Conservation (phyloP, 768 basidiomycete species). For the Boletellus sp. region DNA sequence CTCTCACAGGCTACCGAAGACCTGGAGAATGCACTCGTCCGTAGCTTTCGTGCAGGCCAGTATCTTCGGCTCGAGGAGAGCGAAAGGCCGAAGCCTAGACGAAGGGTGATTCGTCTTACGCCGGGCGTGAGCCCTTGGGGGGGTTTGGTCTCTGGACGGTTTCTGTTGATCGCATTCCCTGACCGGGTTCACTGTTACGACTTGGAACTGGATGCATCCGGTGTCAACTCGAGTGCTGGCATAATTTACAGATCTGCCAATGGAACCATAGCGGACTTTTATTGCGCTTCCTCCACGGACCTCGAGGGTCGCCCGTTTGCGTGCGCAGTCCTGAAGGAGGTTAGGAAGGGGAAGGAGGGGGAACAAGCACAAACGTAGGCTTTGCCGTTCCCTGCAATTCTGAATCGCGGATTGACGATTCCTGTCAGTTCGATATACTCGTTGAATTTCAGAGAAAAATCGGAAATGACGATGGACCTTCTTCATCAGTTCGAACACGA, state of each 20-base stretch:
- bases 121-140: neutral
- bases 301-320: constrained; percentile 14
- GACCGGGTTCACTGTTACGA: constrained; percentile 18
- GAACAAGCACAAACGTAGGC: constrained; percentile 4
- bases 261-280: neutral
- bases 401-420: neutral
- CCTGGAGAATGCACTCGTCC: constrained; percentile 12
- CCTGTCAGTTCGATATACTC: neutral
- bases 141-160: constrained; percentile 14
- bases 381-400: neutral
- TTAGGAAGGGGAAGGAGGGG: too few species aligned
- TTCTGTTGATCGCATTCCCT: constrained; percentile 11
- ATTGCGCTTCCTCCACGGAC: constrained; percentile 10
- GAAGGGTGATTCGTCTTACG: constrained; percentile 7
- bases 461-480: constrained; percentile 8
- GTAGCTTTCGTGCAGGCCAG: constrained; percentile 8
- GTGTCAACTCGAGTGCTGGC: neutral
- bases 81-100: neutral
- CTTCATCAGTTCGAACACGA: constrained; percentile 9
- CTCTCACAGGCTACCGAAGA: constrained; percentile 10
- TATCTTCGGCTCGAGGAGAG: neutral
- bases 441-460: neutral
- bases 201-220: neutral
- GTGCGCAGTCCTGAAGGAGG: constrained; percentile 14
- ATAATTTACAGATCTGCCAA: constrained; percentile 8